phyloP scores from a whole-genome alignment of 2,329 filamentous ascomycete genomes.

The Xylariaceae sp. region DNA sequence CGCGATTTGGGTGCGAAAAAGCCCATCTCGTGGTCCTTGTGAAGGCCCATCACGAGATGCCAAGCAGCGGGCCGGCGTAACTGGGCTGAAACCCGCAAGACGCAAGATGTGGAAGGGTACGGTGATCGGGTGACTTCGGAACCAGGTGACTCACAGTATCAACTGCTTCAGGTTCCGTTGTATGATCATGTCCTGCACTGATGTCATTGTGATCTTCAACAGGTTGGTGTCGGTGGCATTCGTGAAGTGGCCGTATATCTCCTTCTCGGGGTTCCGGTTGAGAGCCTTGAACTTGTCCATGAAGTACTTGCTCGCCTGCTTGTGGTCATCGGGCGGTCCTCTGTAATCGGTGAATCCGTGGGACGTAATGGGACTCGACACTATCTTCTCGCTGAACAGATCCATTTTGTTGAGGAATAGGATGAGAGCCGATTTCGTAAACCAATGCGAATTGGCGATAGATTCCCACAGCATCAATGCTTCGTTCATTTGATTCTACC shows the following conservation, averaged over 20 bases:
- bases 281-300: constrained; percentile 75
- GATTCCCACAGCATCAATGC: constrained; percentile 84
- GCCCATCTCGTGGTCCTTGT: constrained; percentile 13
- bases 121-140: constrained; percentile 18
- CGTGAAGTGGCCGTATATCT: constrained; percentile 61
- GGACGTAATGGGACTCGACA: constrained; percentile 64
- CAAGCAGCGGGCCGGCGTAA: constrained; percentile 15
- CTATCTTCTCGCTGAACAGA: constrained; percentile 74
- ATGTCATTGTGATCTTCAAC: constrained; percentile 81
- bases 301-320: constrained; percentile 75
- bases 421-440: constrained; percentile 75
- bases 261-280: constrained; percentile 64
- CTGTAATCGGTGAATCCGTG: constrained; percentile 77
- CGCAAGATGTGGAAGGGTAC: constrained; percentile 11
- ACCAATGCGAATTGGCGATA: constrained; percentile 83
- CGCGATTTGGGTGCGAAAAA: constrained; percentile 8
- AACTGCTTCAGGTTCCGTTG: constrained; percentile 78
- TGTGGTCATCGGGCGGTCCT: constrained; percentile 66
- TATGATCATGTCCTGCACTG: constrained; percentile 84
- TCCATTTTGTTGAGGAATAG: constrained; percentile 88
- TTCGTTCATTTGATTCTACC: constrained; percentile 86
- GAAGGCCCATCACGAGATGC: constrained; percentile 12
- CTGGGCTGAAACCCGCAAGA: constrained; percentile 10
- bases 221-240: constrained; percentile 67
- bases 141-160: constrained; percentile 55